phyloP scores from a whole-genome alignment of 2,329 filamentous ascomycete genomes.

The Huntiella abstrusa region DNA sequence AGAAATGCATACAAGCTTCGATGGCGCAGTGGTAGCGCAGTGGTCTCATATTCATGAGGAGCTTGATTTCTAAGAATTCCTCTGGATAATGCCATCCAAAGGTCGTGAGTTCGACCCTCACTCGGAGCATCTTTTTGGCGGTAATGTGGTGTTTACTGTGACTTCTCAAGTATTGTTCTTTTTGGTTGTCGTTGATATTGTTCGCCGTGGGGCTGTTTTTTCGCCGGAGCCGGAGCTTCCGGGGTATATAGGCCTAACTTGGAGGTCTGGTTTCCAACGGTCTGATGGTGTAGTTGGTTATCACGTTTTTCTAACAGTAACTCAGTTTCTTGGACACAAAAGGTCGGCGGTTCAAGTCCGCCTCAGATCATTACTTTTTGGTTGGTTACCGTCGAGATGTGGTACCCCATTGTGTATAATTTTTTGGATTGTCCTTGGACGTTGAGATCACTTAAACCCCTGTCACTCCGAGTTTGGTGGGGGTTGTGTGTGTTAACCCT shows the following conservation, averaged over 20 bases:
- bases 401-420: neutral
- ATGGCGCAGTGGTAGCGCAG: constrained; percentile 12
- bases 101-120: constrained; percentile 13
- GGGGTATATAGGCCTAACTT: neutral
- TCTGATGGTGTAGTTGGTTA: constrained; percentile 7
- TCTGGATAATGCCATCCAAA: constrained; percentile 11
- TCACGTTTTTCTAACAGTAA: constrained; percentile 5
- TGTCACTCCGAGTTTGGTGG: too few relatives aligned
- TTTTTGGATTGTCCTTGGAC: neutral
- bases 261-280: neutral
- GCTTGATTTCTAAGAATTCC: constrained; percentile 5
- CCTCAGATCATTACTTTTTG: constrained; percentile 3
- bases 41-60: constrained; percentile 11
- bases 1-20: constrained; percentile 8
- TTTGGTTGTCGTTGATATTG: constrained; percentile 20
- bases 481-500: neutral
- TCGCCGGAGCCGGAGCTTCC: neutral
- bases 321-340: constrained; percentile 4
- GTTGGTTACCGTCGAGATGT: neutral
- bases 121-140: constrained; percentile 10
- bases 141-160: neutral
- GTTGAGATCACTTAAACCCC: neutral
- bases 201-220: neutral
- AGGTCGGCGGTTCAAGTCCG: constrained; percentile 6
- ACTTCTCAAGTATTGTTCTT: neutral